phyloP scores from a whole-genome alignment of 164 flowering plant species.

The Sextonia rubra region DNA sequence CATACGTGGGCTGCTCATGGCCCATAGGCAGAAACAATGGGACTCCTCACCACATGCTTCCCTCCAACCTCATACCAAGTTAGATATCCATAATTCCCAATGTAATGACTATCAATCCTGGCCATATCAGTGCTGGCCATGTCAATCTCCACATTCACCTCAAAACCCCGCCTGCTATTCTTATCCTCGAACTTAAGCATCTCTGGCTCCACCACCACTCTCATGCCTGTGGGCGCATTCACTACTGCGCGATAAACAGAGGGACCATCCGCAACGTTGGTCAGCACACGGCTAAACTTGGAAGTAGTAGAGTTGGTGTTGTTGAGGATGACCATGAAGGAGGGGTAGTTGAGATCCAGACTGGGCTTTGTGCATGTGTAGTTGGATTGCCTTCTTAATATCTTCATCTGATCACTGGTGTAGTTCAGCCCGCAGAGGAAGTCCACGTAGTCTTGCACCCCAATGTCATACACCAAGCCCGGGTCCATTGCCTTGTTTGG shows the following conservation, averaged over 20 bases:
- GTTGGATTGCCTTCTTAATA: constrained; percentile 20
- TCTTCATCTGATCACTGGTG: constrained; percentile 21
- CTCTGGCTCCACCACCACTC: constrained; percentile 4
- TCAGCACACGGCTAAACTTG: constrained; percentile 19
- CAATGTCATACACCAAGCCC: constrained; percentile 35
- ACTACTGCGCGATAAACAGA: constrained; percentile 16
- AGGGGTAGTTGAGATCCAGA: constrained; percentile 31
- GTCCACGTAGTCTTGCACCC: constrained; percentile 22
- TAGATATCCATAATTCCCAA: constrained; percentile 37
- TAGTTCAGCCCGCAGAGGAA: constrained; percentile 33
- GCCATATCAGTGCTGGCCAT: neutral
- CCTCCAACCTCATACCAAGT: constrained; percentile 43
- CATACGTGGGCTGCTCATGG: neutral
- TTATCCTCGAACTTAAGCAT: constrained; percentile 5
- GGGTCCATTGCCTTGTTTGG: constrained; percentile 43
- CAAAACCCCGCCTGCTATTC: constrained; percentile 7
- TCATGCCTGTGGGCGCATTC: constrained; percentile 12
- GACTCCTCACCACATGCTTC: constrained; percentile 45
- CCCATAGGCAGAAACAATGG: constrained; percentile 30
- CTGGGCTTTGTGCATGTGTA: constrained; percentile 19
- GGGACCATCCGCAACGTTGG: constrained; percentile 10
- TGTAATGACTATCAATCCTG: constrained; percentile 4
- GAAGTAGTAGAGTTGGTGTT: constrained; percentile 16
- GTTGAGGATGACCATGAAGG: constrained; percentile 23
- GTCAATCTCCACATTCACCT: constrained; percentile 23